Evolutionary conservation across 2,329 filamentous ascomycete genomes (phyloP), one percentile per base, ranked within the genome.

Genomic region (Apiospora marii): DNA sequence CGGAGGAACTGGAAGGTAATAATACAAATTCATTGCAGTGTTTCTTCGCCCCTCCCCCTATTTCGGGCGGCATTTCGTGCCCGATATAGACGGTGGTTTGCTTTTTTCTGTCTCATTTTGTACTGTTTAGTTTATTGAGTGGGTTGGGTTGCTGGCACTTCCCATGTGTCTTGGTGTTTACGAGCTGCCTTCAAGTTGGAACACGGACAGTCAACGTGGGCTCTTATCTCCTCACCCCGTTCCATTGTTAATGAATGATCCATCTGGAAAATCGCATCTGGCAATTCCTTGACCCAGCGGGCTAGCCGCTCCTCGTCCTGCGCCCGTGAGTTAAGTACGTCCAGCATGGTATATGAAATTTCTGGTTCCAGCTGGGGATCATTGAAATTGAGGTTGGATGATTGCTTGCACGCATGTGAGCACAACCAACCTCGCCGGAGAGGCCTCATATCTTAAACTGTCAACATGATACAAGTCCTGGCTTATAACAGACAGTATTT

Each of bases 371-470:
- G 58, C 58, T 64, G 58, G 58, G 12, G 58, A 41, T 24, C 8
- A 64, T 64, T 64, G 41, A 64, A 64, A 64, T 64, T 41, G 58
- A 64, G 58, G 58, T 64, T 64, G 58, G 58, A 64, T n/a, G 58
- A 22, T 64, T 64, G 34, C n/a, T 41, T 41, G 34, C 12, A 41
- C 30, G 19, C 22, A 37, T 24, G 49, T 13, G 30, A 61, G 53
- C 34, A 22, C 34, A 24, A n/a, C 58, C 58, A 64, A 22, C 34
- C 58, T 64, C 19, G 34, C 34, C 27, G 7, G 58, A 64, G 30
- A 64, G 19, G 30, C 30, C 58, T 37, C 22, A 41, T 8, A 41
- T 64, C 8, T 41, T 37, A 4, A 37, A 12, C 22, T 41, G 34
- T n/a, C 34, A 41, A 64, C n/a, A 22, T 64, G 58, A 41, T 34